Evolutionary conservation across 2,329 filamentous ascomycete species (phyloP), one percentile per base, ranked within the genome.

Genomic region (Anisogramma anomala): DNA sequence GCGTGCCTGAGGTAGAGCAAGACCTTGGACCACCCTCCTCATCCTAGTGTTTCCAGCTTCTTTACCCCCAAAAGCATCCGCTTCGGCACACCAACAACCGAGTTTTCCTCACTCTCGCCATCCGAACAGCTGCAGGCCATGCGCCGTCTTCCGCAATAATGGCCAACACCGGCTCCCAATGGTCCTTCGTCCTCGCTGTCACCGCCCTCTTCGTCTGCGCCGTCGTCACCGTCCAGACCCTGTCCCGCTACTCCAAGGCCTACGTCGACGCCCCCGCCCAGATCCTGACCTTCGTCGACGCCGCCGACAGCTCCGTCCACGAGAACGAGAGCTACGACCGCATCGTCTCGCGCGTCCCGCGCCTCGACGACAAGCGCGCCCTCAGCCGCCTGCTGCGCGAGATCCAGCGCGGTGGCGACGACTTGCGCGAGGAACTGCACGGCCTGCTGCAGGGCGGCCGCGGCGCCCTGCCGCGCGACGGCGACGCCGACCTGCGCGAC

Each of bases 261-360:
- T 80, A 77, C 58, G 53, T 68, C 32, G 67, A 65, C 26, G 77
- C 77, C 20, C 75, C 76, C 20, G 64, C 62, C 48, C 75, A 80
- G 57, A 65, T 79, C 41, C 59, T 59, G 44, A 67, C 67, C 43
- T 75, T 79, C 51, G 57, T 78, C 52, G 74, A 79, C 53, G 66
- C 71, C 13, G 67, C 76, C 52, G 74, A 79, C 55, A 74, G 68
- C 52, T 83, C 74, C 28, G 65, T 77, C 36, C 64, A 71, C 50
- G 77, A 80, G 55, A 79, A 79, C 52, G 76, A 79, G 57, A 72
- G 66, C 52, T 79, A 79, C 54, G 72, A 79, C 55, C 64, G 67
- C 50, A 74, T 80, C 51, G 65, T 79, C 35, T 62, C 67, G 41
- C 71, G 69, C 45, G 66, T 79, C 28, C 66, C 65, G 53, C 69